Conservation (phyloP, 768 basidiomycete species). For the Cystobasidium onofrii region DNA sequence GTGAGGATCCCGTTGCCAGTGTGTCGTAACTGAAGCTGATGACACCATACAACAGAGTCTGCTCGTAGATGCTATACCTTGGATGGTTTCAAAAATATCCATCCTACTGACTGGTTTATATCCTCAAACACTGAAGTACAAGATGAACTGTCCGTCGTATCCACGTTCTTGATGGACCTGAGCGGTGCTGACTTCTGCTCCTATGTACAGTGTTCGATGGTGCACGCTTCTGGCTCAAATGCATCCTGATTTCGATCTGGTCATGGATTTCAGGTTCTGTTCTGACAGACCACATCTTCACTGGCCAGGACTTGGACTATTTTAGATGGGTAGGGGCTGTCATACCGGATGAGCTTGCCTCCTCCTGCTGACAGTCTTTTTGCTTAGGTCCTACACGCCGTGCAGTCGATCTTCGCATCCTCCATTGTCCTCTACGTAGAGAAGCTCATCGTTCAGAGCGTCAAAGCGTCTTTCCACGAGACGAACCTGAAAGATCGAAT, state of each 20-base stretch:
- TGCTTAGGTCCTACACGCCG: slow-evolving; percentile 44
- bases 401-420: slow-evolving; percentile 48
- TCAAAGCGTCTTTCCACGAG: slow-evolving; percentile 72
- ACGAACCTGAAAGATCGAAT: slow-evolving; percentile 52
- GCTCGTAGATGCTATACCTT: slow-evolving; percentile 40
- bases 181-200: slow-evolving; percentile 26
- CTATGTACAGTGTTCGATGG: slow-evolving; percentile 33
- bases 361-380: slow-evolving; percentile 43
- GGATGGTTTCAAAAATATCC: slow-evolving; percentile 49
- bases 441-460: slow-evolving; percentile 61
- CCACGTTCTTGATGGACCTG: not conserved
- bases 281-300: slow-evolving; percentile 15
- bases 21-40: slow-evolving; percentile 53
- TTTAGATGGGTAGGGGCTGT: slow-evolving; percentile 46
- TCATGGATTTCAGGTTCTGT: slow-evolving; percentile 64
- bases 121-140: slow-evolving; percentile 1
- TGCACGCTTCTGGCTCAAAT: slow-evolving; percentile 66
- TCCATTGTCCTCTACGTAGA: slow-evolving; percentile 51
- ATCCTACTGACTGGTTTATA: slow-evolving; percentile 22
- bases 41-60: not conserved
- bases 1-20: not conserved
- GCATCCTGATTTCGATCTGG: slow-evolving; percentile 60
- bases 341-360: slow-evolving; percentile 59
- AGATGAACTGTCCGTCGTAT: slow-evolving; percentile 1
- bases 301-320: slow-evolving; percentile 8